These are phyloP conservation scores for Candida lessepsii DNA, from an alignment of 805 yeast species.

Conservation along the genomic window DNA sequence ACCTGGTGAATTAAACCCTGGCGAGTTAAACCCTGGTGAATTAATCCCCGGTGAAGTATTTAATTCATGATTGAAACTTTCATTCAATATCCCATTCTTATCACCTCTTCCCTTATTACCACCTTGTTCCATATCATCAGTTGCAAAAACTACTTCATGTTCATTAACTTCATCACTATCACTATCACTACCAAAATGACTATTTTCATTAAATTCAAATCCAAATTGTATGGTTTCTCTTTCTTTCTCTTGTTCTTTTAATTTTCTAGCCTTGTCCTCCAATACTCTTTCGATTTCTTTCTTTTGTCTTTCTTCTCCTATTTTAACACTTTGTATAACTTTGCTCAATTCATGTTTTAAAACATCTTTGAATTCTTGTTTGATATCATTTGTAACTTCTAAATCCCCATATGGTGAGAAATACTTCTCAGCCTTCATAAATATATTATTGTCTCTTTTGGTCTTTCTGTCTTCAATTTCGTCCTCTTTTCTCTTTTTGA, in stretches of 20 bases:
- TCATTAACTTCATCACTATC: slow-evolving; percentile 14
- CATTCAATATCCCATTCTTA: too few species aligned
- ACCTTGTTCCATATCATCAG: background rate
- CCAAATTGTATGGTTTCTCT: slow-evolving; percentile 17
- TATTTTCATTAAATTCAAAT: slow-evolving; percentile 12
- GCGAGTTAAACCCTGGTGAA: too few species aligned
- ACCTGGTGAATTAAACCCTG: too few species aligned
- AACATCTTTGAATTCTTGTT: slow-evolving; percentile 20
- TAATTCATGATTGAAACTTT: too few species aligned
- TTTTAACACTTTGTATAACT: slow-evolving; percentile 33
- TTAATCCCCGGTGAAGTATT: too few species aligned
- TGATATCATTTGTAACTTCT: slow-evolving; percentile 22
- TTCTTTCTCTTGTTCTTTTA: slow-evolving; percentile 9
- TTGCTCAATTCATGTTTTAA: slow-evolving; percentile 29
- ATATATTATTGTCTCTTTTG: slow-evolving; percentile 28
- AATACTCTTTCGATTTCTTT: slow-evolving; percentile 12
- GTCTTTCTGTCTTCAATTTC: slow-evolving; percentile 19
- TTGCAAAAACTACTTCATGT: slow-evolving; percentile 9
- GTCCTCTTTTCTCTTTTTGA: slow-evolving; percentile 30
- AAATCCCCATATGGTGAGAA: slow-evolving; percentile 37
- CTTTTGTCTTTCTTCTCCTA: slow-evolving; percentile 19
- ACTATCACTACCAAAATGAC: slow-evolving; percentile 12
- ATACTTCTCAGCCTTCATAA: slow-evolving; percentile 36
- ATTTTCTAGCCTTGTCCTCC: slow-evolving; percentile 10
- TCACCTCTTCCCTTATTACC: too few species aligned